phyloP scores from a whole-genome alignment of 164 flowering plant genomes.

The Tetracentron sinense region DNA sequence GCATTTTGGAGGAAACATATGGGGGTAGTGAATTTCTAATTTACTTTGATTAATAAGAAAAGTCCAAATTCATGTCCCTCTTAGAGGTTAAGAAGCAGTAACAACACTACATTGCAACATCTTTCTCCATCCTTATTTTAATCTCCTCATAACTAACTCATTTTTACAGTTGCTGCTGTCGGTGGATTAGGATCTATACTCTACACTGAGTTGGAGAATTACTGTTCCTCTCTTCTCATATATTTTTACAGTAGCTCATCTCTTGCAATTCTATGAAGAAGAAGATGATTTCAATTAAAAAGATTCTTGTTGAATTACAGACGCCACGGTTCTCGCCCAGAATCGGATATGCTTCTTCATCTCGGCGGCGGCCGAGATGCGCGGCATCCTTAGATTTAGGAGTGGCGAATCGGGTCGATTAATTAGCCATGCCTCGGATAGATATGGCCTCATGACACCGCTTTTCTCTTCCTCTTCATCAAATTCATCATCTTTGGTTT shows the following conservation, averaged over 20 bases:
- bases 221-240: too few species aligned
- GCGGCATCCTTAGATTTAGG: slow-evolving; percentile 40
- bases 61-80: too few species aligned
- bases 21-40: too few species aligned
- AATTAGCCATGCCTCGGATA: slow-evolving; percentile 71
- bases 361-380: slow-evolving; percentile 26
- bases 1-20: too few species aligned
- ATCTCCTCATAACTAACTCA: neutral
- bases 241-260: neutral
- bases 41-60: too few species aligned
- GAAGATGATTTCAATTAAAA: slow-evolving; percentile 8
- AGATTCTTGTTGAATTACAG: slow-evolving; percentile 33
- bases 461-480: slow-evolving; percentile 13
- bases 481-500: slow-evolving; percentile 2
- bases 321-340: slow-evolving; percentile 67
- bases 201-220: too few species aligned
- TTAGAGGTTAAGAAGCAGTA: too few species aligned
- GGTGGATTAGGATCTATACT: neutral
- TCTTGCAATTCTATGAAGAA: slow-evolving; percentile 1
- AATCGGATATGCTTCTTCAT: slow-evolving; percentile 58
- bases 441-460: slow-evolving; percentile 43
- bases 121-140: neutral
- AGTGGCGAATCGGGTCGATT: slow-evolving; percentile 51
- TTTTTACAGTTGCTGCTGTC: neutral
- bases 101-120: too few species aligned